Percentiles rank a stretch among this genome's conserved stretches.
These are phyloP conservation scores for Botrytis tulipae DNA, from an alignment of 2,329 filamentous ascomycete genomes.

Conservation along the genomic window DNA sequence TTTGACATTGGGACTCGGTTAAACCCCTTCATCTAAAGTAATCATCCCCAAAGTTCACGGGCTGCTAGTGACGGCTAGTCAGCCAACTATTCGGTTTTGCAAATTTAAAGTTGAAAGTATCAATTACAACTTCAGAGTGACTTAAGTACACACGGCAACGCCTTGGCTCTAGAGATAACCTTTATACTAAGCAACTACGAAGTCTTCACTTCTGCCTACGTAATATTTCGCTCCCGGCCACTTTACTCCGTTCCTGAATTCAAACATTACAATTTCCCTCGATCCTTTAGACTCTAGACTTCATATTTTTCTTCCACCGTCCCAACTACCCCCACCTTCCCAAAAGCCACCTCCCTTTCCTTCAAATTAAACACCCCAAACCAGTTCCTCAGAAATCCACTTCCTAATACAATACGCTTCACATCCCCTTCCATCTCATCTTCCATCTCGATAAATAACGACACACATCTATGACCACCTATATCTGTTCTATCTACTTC, in stretches of 20 bases:
- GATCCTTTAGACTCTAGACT: neutral
- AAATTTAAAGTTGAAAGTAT: neutral
- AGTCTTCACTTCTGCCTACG: neutral
- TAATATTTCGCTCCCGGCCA: neutral
- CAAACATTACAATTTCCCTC: neutral
- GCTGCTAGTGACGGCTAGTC: neutral
- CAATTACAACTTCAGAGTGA: neutral
- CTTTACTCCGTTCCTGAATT: neutral
- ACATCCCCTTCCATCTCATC: neutral
- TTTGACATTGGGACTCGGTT: neutral
- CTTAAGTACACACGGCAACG: neutral
- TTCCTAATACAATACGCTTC: constrained; percentile 22
- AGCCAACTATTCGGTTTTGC: neutral
- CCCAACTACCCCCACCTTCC: neutral
- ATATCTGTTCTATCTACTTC: constrained; percentile 18
- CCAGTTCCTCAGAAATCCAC: constrained; percentile 23
- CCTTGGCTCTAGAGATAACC: neutral
- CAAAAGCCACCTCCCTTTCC: constrained; percentile 22
- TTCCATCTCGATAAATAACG: constrained; percentile 20
- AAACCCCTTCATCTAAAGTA: no score
- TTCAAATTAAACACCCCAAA: constrained; percentile 23
- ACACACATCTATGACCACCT: constrained; percentile 22
- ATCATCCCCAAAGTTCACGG: neutral
- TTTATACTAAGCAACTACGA: neutral
- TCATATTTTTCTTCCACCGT: neutral